Conservation (phyloP, 2,329 filamentous ascomycete species). For the Trichoderma lentiforme region DNA sequence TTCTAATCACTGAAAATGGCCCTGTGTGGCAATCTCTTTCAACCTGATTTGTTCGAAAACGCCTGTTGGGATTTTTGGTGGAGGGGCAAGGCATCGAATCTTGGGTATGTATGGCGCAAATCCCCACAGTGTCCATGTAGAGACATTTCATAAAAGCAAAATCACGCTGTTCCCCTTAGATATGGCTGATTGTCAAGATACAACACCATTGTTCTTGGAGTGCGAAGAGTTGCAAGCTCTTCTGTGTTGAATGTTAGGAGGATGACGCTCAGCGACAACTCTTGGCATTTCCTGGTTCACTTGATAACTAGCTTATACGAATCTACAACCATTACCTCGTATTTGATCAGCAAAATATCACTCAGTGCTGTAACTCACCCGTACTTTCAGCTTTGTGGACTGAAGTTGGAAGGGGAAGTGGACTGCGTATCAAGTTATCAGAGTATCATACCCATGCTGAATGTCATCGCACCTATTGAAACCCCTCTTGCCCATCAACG, state of each 20-base stretch:
- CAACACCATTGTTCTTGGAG: not conserved
- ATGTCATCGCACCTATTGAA: not conserved
- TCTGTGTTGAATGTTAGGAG: not conserved
- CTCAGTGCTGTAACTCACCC: not conserved
- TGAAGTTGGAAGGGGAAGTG: not conserved
- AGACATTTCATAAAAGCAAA: too few species aligned
- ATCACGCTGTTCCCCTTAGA: too few species aligned
- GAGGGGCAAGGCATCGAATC: too few species aligned
- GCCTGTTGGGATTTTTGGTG: not conserved
- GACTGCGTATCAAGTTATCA: not conserved
- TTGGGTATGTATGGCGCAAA: too few species aligned
- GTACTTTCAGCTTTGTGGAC: not conserved
- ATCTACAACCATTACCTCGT: not conserved
- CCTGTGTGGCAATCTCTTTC: not conserved
- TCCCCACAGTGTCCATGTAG: too few species aligned
- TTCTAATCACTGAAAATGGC: not conserved
- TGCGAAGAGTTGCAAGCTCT: not conserved
- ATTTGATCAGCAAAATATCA: not conserved
- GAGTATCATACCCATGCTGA: not conserved
- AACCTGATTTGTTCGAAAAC: not conserved
- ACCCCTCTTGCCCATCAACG: not conserved
- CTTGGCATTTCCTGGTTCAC: not conserved
- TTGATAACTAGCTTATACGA: not conserved
- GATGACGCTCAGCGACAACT: not conserved
- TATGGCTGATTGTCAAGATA: not conserved